These are phyloP conservation scores for Rhizopus microsporus DNA, from an alignment of 371 early-diverging fungal species.

Conservation along the genomic window DNA sequence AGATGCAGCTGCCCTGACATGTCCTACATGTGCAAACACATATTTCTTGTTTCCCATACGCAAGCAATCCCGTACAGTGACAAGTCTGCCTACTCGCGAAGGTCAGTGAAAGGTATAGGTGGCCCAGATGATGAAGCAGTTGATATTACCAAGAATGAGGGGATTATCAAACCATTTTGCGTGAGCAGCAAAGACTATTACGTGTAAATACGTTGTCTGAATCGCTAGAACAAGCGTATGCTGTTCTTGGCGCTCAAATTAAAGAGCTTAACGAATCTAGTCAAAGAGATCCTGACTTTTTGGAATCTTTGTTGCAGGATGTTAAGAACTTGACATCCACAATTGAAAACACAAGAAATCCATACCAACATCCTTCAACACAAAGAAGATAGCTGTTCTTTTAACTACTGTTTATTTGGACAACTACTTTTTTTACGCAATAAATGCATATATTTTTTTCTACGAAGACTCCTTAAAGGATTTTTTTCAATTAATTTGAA, in stretches of 20 bases:
- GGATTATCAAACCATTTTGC: not conserved
- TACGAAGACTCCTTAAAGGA: no score
- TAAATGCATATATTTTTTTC: no score
- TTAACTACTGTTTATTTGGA: no score
- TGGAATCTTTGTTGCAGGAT: not conserved
- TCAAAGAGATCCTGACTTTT: not conserved
- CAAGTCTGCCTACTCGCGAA: not conserved
- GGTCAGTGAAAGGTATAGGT: not conserved
- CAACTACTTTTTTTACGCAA: no score
- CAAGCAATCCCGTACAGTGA: not conserved
- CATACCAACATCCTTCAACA: not conserved
- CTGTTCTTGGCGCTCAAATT: not conserved
- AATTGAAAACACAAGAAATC: conserved; percentile 1
- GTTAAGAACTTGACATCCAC: not conserved
- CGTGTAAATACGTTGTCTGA: conserved; percentile 1
- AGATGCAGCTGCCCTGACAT: not conserved
- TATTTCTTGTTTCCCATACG: not conserved
- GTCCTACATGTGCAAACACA: not conserved
- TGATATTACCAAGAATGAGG: not conserved
- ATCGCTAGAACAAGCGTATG: not conserved
- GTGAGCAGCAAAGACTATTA: not conserved
- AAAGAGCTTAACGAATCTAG: not conserved
- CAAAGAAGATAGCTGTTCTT: not conserved
- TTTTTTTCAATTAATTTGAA: no score
- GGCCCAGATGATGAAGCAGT: not conserved